phyloP scores from a whole-genome alignment of 805 yeast species.

The Ogataea sp. region DNA sequence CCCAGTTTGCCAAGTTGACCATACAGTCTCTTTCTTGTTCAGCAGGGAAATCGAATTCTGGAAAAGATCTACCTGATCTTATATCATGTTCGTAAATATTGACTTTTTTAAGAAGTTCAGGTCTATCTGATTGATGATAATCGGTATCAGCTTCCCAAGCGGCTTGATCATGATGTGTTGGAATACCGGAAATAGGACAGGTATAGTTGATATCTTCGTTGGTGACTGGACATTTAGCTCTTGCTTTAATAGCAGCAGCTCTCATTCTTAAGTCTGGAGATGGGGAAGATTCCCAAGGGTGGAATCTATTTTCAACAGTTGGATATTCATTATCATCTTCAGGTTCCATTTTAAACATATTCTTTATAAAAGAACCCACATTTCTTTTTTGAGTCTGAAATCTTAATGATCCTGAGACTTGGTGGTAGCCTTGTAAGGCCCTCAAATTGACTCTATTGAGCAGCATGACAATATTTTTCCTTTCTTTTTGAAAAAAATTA shows the following conservation, averaged over 20 bases:
- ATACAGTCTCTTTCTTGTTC: conserved; percentile 66
- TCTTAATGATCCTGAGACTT: no score
- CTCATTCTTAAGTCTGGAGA: conserved; percentile 79
- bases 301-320: conserved; percentile 64
- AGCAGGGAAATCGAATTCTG: conserved; percentile 91
- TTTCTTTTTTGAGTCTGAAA: conserved; percentile 7
- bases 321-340: conserved; percentile 62
- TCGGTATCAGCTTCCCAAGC: conserved; percentile 81
- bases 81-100: conserved; percentile 92
- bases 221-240: conserved; percentile 89
- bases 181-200: conserved; percentile 92
- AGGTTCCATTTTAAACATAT: conserved; percentile 42
- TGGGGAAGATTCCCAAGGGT: conserved; percentile 91
- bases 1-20: conserved; percentile 84
- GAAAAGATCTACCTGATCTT: conserved; percentile 88
- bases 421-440: background rate
- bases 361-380: conserved; percentile 26
- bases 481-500: no score
- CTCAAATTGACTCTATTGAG: no score
- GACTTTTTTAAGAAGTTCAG: conserved; percentile 74
- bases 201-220: conserved; percentile 70
- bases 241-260: conserved; percentile 83
- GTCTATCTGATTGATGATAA: conserved; percentile 60
- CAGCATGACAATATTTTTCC: no score
- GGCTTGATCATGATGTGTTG: conserved; percentile 85